phyloP scores from a whole-genome alignment of 495 filamentous ascomycete genomes.

The Penicillium ochrochloron region DNA sequence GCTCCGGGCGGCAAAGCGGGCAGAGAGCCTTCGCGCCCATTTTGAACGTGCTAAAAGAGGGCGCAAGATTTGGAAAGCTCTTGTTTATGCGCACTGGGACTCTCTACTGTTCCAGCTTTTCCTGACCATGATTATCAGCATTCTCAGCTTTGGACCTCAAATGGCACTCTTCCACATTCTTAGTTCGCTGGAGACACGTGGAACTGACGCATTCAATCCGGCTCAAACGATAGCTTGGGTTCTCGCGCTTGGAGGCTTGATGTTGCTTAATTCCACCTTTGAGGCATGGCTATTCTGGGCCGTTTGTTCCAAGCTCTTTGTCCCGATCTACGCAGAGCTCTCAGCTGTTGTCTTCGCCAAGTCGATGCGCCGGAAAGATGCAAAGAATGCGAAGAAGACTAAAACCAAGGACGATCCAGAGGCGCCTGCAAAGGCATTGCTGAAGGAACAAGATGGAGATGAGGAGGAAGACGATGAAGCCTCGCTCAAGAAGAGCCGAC shows the following conservation, averaged over 20 bases:
- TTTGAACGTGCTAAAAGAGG: conserved; percentile 57
- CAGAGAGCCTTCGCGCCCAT: conserved; percentile 36
- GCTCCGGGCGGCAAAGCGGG: conserved; percentile 35
- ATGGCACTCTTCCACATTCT: conserved; percentile 70
- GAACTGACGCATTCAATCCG: conserved; percentile 36
- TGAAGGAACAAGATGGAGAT: conserved; percentile 45
- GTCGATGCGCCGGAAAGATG: conserved; percentile 78
- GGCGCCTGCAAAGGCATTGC: conserved; percentile 23
- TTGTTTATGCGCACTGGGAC: conserved; percentile 59
- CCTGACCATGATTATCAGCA: conserved; percentile 55
- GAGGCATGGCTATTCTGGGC: conserved; percentile 70
- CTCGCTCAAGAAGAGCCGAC: conserved; percentile 65
- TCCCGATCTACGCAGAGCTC: conserved; percentile 71
- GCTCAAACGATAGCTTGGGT: conserved; percentile 70
- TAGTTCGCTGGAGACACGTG: conserved; percentile 60
- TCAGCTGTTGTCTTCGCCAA: conserved; percentile 78
- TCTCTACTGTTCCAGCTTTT: conserved; percentile 58
- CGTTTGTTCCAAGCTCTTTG: conserved; percentile 62
- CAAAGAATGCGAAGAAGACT: conserved; percentile 56
- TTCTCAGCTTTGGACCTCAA: conserved; percentile 71
- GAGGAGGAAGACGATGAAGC: conserved; percentile 56
- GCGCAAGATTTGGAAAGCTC: conserved; percentile 63
- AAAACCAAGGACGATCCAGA: conserved; percentile 34
- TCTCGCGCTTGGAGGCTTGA: conserved; percentile 59
- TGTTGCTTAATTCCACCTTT: conserved; percentile 58